phyloP scores from a whole-genome alignment of 2,329 filamentous ascomycete genomes.

The Thermomyces lanuginosus region DNA sequence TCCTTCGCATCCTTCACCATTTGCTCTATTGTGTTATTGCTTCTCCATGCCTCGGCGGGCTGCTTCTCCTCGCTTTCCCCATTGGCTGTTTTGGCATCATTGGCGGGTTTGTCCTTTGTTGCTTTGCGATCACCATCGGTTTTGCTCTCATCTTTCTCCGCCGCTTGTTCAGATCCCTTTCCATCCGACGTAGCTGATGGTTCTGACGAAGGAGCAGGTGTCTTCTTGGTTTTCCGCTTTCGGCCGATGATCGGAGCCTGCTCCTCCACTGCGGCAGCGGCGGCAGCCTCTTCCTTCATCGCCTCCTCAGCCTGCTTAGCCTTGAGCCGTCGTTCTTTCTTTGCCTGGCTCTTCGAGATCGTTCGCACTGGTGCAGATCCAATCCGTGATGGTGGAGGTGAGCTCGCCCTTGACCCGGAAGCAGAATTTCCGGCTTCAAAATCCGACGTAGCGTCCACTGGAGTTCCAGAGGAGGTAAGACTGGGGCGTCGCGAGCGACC shows the following conservation, averaged over 20 bases:
- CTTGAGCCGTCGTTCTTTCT: constrained; percentile 40
- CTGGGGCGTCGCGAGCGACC: constrained; percentile 20
- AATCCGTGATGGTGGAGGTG: constrained; percentile 37
- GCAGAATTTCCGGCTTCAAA: constrained; percentile 41
- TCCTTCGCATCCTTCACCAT: constrained; percentile 23
- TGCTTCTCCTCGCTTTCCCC: constrained; percentile 12
- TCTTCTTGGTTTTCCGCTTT: constrained; percentile 43
- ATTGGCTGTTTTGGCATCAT: constrained; percentile 5
- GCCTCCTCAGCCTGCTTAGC: constrained; percentile 31
- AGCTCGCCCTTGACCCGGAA: constrained; percentile 44
- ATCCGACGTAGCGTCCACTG: constrained; percentile 43
- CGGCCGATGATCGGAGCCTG: constrained; percentile 47
- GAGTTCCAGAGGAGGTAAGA: constrained; percentile 43
- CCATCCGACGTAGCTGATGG: constrained; percentile 7
- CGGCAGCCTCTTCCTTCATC: constrained; percentile 26
- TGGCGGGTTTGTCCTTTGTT: constrained; percentile 9
- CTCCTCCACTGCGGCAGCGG: constrained; percentile 26
- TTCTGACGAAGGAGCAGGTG: constrained; percentile 15
- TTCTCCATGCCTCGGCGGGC: constrained; percentile 18
- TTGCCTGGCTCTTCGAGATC: constrained; percentile 46
- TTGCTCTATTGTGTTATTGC: constrained; percentile 25
- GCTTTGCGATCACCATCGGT: constrained; percentile 11
- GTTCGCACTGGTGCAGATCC: constrained; percentile 43
- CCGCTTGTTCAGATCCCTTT: too few relatives aligned
- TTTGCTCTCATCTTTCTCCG: constrained; percentile 13